These are phyloP conservation scores for Malus sieversii DNA, from an alignment of 306 rosid species.

Conservation along the genomic window DNA sequence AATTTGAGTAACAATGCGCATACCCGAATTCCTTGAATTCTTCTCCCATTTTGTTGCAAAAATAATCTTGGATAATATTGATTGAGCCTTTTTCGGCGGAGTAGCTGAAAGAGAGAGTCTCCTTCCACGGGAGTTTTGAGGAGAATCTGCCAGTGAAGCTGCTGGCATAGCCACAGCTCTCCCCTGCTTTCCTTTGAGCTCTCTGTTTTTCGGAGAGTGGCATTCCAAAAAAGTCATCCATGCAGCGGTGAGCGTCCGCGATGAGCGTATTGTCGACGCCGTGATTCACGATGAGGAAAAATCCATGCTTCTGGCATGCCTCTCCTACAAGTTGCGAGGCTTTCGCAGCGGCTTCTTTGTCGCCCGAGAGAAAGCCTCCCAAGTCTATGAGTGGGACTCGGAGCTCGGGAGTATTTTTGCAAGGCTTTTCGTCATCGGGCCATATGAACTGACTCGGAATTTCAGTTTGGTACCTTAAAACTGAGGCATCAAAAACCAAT, in stretches of 20 bases:
- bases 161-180: constrained; percentile 90
- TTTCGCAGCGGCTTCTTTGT: constrained; percentile 34
- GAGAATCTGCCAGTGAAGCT: constrained; percentile 90
- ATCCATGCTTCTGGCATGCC: constrained; percentile 79
- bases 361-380: constrained; percentile 50
- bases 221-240: constrained; percentile 60
- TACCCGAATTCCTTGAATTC: constrained; percentile 69
- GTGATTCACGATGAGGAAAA: constrained; percentile 78
- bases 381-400: constrained; percentile 62
- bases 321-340: constrained; percentile 53
- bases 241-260: constrained; percentile 51
- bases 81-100: constrained; percentile 30
- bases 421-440: constrained; percentile 85
- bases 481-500: constrained; percentile 67
- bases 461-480: constrained; percentile 32
- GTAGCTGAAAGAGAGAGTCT: constrained; percentile 66
- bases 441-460: constrained; percentile 81
- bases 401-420: constrained; percentile 42
- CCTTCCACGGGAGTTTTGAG: constrained; percentile 93
- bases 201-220: constrained; percentile 74
- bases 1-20: not conserved
- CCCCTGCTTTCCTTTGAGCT: constrained; percentile 71
- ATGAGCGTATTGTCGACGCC: constrained; percentile 52
- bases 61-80: constrained; percentile 38
- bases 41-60: constrained; percentile 42